Conservation (phyloP, 139 green algal genomes). For the Haematococcus lacustris region DNA sequence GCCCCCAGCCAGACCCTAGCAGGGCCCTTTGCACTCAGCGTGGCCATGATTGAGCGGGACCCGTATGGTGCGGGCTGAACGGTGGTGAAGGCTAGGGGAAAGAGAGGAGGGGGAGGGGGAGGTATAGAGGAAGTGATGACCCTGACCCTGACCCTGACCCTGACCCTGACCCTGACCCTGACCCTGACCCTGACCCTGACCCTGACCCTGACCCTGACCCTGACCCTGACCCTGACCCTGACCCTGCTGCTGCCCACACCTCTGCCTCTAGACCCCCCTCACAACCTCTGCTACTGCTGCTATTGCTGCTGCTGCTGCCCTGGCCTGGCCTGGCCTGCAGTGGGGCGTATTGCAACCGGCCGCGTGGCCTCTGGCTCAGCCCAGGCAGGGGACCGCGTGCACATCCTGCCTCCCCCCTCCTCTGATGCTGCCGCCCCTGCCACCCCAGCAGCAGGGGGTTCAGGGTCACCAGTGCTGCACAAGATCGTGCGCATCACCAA, state of each 20-base stretch:
- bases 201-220: background rate
- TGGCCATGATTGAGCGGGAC: conserved; percentile 82
- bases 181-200: background rate
- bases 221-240: background rate
- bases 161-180: too few relatives aligned
- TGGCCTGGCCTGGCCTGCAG: conserved; percentile 1
- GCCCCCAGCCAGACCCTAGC: conserved; percentile 31
- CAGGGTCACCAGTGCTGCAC: conserved; percentile 1
- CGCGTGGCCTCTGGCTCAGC: conserved; percentile 57
- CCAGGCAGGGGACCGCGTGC: conserved; percentile 57
- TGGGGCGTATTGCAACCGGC: conserved; percentile 75
- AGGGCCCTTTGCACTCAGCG: conserved; percentile 63
- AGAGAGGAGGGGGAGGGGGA: background rate
- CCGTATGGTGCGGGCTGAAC: conserved; percentile 30
- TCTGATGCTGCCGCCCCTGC: conserved; percentile 10
- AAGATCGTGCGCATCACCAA: conserved; percentile 70
- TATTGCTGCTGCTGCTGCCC: background rate
- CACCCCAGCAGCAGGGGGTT: background rate
- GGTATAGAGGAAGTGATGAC: background rate
- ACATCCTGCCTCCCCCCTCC: conserved; percentile 3
- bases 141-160: too few relatives aligned
- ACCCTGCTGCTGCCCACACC: background rate
- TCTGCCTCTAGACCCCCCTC: too few relatives aligned
- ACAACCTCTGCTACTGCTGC: background rate
- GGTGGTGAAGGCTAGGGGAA: background rate